Conservation (phyloP, 2,329 filamentous ascomycete genomes). For the Aspergillus sp. region DNA sequence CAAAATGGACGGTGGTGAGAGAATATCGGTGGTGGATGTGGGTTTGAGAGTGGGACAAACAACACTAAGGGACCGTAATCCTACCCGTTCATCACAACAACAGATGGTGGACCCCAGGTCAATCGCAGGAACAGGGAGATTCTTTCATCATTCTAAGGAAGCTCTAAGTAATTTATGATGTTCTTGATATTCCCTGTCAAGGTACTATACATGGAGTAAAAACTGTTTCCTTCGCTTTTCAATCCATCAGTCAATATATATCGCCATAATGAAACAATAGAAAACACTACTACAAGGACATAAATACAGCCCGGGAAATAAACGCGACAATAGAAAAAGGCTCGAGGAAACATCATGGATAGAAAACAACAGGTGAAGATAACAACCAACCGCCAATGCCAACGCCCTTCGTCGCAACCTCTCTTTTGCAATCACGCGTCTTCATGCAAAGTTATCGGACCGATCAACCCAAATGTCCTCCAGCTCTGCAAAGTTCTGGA, state of each 20-base stretch:
- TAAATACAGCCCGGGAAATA: neutral
- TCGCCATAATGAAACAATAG: slow-evolving; percentile 5
- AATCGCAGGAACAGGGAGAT: no score
- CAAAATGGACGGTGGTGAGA: neutral
- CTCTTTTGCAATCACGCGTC: neutral
- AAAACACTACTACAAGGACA: neutral
- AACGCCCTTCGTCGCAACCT: slow-evolving; percentile 20
- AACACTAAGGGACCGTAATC: no score
- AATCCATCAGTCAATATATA: slow-evolving; percentile 1
- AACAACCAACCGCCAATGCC: slow-evolving; percentile 11
- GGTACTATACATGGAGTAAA: neutral
- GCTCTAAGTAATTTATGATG: neutral
- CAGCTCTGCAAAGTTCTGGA: slow-evolving; percentile 94
- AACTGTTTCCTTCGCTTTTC: neutral
- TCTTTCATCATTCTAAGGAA: no score
- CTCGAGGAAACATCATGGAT: neutral
- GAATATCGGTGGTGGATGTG: no score
- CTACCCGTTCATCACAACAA: no score
- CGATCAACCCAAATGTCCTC: slow-evolving; percentile 96
- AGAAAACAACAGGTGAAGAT: slow-evolving; percentile 4
- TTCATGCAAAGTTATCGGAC: slow-evolving; percentile 86
- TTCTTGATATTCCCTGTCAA: neutral
- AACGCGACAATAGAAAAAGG: neutral
- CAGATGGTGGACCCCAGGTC: no score
- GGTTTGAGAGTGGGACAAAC: no score